Conservation (phyloP, 345 rosid genomes). For the Bretschneidera sinensis region DNA sequence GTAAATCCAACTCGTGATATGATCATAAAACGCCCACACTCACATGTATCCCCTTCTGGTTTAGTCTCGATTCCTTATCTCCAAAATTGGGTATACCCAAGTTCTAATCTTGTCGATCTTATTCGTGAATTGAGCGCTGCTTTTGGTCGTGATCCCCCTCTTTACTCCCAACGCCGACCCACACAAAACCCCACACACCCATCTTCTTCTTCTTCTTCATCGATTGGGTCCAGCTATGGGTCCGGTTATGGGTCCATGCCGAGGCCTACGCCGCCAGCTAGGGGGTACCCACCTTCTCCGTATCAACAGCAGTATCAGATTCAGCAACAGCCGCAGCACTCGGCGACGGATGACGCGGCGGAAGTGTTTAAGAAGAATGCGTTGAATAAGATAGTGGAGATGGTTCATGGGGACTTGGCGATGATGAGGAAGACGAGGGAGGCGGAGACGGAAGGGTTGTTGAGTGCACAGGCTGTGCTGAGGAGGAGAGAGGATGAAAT, state of each 20-base stretch:
- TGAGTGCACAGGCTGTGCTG: slow-evolving; percentile 59
- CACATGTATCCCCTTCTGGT: slow-evolving; percentile 79
- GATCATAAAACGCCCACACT: slow-evolving; percentile 87
- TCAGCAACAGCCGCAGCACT: slow-evolving; percentile 8
- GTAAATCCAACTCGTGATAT: slow-evolving; percentile 94
- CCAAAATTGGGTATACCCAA: slow-evolving; percentile 81
- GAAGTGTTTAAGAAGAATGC: slow-evolving; percentile 75
- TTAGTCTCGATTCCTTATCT: slow-evolving; percentile 72
- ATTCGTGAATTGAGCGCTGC: slow-evolving; percentile 41
- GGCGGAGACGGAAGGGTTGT: slow-evolving; percentile 72
- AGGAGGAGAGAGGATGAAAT: slow-evolving; percentile 61
- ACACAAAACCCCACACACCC: too few species aligned
- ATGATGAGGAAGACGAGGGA: slow-evolving; percentile 61
- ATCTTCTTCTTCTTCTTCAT: slow-evolving; percentile 22
- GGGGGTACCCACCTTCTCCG: slow-evolving; percentile 63
- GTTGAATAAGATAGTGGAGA: slow-evolving; percentile 66
- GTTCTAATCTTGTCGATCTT: slow-evolving; percentile 74
- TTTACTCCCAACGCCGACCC: slow-evolving; percentile 75
- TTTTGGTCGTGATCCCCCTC: slow-evolving; percentile 79
- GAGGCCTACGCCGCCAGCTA: too few species aligned
- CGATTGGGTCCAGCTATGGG: slow-evolving; percentile 34
- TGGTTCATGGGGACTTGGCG: slow-evolving; percentile 48
- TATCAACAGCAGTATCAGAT: too few species aligned
- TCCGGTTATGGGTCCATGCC: too few species aligned
- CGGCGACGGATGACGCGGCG: slow-evolving; percentile 57